These are phyloP conservation scores for Zasmidium citrigriseum DNA, from an alignment of 2,329 filamentous ascomycete genomes.

Conservation along the genomic window DNA sequence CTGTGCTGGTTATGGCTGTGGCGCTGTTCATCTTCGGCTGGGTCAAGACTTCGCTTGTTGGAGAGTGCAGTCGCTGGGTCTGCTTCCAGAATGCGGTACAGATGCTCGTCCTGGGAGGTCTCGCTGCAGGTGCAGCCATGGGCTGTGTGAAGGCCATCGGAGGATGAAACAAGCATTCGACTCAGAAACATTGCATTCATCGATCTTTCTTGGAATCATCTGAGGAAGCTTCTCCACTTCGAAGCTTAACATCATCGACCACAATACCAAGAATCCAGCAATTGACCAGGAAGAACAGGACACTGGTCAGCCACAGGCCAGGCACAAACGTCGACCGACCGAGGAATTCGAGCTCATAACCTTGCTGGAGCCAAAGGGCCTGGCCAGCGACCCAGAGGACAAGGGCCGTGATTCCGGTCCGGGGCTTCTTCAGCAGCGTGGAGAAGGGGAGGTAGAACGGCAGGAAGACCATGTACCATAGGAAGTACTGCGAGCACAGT, in stretches of 20 bases:
- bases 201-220: constrained; percentile 10
- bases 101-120: constrained; percentile 64
- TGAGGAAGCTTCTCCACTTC: background rate
- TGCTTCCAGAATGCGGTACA: constrained; percentile 63
- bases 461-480: constrained; percentile 95
- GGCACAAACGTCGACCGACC: constrained; percentile 82
- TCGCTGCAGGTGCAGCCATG: constrained; percentile 68
- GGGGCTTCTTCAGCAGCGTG: constrained; percentile 63
- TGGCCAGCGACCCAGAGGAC: constrained; percentile 75
- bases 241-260: constrained; percentile 61
- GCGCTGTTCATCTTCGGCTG: constrained; percentile 67
- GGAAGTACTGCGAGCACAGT: constrained; percentile 72
- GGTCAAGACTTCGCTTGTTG: constrained; percentile 60
- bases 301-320: constrained; percentile 73
- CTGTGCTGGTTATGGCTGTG: constrained; percentile 61
- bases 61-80: constrained; percentile 43
- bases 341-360: constrained; percentile 56
- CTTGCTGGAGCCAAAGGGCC: constrained; percentile 52
- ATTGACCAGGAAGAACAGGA: constrained; percentile 83
- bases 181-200: constrained; percentile 6
- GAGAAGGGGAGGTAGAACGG: constrained; percentile 87
- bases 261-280: constrained; percentile 84
- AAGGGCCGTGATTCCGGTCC: constrained; percentile 65
- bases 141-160: constrained; percentile 60
- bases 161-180: constrained; percentile 16